Evolutionary conservation across 352 stramenopile species (phyloP), one percentile per base, ranked within the genome.

Genomic region (Aphanomyces cochlioides): DNA sequence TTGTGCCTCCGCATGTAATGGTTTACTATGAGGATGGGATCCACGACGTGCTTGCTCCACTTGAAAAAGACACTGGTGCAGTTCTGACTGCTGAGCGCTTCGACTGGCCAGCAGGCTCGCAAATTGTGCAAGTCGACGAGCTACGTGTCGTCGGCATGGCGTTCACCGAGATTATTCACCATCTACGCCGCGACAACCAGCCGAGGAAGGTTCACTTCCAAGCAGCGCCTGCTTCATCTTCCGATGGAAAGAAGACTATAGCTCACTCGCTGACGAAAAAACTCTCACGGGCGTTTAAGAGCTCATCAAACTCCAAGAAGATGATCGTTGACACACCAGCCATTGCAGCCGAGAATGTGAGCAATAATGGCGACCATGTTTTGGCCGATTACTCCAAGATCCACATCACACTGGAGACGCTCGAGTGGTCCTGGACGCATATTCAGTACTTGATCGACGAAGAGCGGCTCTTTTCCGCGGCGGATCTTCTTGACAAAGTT

Each of bases 401-500:
- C 15, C 65, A 21, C 1, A 75, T 93, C 45, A 82, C 69, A 12
- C 36, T 65, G 39, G 70, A 71, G n/a, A 90, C 90, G 43, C 66
- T 92, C 8, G 72, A 77, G 7, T 92, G 83, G 82, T 84, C 82
- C 4, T 93, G 86, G 86, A 72, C 87, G 28, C 86, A 93, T 37
- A 78, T 91, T 17, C 73, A 87, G 47, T 66, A 89, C 28, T 73
- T 92, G 43, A 89, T 90, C 66, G 67, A 67, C 0, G 81, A 89
- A 8, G 86, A 93, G 58, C 84, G 86, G 38, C 79, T 90, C 12
- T 92, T 93, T 64, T 92, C 86, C 0, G 82, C 81, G 1, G 83
- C 74, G 1, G 65, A 88, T 19, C 54, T 93, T 37, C 79, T 90
- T 47, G 80, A 90, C 41, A 84, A 83, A n/a, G 79, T 93, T 10